Evolutionary conservation across 768 basidiomycete species (phyloP), one percentile per base, ranked within the genome.

Genomic region (Tulasnella sp.): DNA sequence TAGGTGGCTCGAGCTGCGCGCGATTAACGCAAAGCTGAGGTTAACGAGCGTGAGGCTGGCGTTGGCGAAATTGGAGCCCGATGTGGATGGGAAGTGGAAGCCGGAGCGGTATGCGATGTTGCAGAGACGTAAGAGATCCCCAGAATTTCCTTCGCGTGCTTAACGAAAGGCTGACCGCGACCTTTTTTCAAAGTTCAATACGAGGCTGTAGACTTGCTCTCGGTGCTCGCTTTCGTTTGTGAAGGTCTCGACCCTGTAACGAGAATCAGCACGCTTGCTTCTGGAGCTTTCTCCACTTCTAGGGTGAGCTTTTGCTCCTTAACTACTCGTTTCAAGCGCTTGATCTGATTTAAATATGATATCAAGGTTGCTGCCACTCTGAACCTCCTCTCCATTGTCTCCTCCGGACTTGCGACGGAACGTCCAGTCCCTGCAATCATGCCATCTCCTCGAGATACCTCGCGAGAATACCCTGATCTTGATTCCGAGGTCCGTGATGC

Each of bases 21-120:
- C 37, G 29, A 72, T 72, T 17, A 36, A 40, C 41, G 37, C 26
- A 19, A 72, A 72, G 71, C 26, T 72, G 42, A 66, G 71, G 22
- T n/a, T 72, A 65, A 68, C 42, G n/a, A 68, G 37, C 36, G 37
- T 44, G 22, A 44, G 71, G 34, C 36, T 72, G 17, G 16, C 32
- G 14, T 41, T 72, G 37, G 62, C 64, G 2, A 67, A 66, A 39
- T 44, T 72, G 19, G 71, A 72, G 40, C 71, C 71, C 3, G 29
- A 29, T 14, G 19, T 72, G 17, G 17, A 66, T 22, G 26, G 36
- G 37, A 41, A 65, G 22, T 72, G 71, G 71, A 14, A 35, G 34
- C 66, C 41, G 63, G 71, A 32, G 37, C 71, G 52, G 29, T 72
- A 72, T 41, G 26, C 22, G 2, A 67, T 22, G 32, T 34, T 72